Evolutionary conservation across 257 asterid species (phyloP), one percentile per base, ranked within the genome.

Genomic region (Nicotiana tomentosiformis): DNA sequence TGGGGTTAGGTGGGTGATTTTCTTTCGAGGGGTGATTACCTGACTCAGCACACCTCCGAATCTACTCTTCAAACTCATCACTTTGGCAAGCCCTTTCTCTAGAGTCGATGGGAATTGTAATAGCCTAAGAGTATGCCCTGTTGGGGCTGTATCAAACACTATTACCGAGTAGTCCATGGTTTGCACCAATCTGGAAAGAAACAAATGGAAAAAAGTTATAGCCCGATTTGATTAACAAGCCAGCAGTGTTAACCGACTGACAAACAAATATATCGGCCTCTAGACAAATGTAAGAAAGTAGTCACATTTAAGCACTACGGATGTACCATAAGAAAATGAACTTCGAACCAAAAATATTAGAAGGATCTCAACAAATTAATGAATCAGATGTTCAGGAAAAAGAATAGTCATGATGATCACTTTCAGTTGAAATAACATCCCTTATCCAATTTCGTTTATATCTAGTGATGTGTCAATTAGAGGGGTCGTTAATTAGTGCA

Each of bases 121-220:
- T 76, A 96, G 91, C 81, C 99, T 94, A 33, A 96, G 99, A 16
- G 98, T 96, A 82, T 96, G 99, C 8, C 99, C 99, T 26, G 99
- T 96, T 85, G 99, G 99, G 86, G 99, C 98, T 16, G 98, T 96
- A 89, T 96, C 99, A 84, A 96, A 96, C 58, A 96, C 98, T 86
- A 96, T 94, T 58, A 90, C 94, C 14, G 98, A 94, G 83, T 96
- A 96, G 84, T 96, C 99, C 99, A 96, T 93, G 7, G 97, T 93
- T 78, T 94, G 98, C 87, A 96, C 99, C 82, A 94, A 89, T 90
- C 99, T 94, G 97, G n/a, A 68, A 74, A 82, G 82, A 69, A 84
- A 84, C 29, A 17, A 46, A 18, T 43, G 58, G 66, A 81, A 81
- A 37, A 51, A 37, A 17, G 5, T 62, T 51, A 74, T 74, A 51